These are phyloP conservation scores for Marasmius fiardii DNA, from an alignment of 1,284 basidiomycete genomes.

Conservation along the genomic window DNA sequence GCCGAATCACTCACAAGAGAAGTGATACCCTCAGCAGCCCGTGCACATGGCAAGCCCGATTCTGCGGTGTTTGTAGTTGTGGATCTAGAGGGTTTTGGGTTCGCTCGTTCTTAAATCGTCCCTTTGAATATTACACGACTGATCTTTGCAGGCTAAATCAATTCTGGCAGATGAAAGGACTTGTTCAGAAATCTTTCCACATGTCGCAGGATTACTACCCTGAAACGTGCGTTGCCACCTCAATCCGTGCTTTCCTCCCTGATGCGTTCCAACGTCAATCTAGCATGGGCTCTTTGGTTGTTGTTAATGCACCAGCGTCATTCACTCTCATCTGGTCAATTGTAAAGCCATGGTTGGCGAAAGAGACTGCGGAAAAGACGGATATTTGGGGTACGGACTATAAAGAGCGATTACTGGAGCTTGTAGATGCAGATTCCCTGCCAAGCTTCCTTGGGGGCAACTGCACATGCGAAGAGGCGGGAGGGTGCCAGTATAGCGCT, in stretches of 20 bases:
- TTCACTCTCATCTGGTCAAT: slow-evolving; percentile 69
- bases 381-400: slow-evolving; percentile 62
- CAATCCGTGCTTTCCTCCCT: not conserved
- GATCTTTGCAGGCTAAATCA: slow-evolving; percentile 44
- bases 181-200: slow-evolving; percentile 59
- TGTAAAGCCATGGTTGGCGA: slow-evolving; percentile 67
- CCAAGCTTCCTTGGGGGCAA: slow-evolving; percentile 33
- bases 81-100: slow-evolving; percentile 69
- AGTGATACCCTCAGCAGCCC: slow-evolving; percentile 60
- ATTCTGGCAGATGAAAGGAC: slow-evolving; percentile 71
- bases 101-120: slow-evolving; percentile 15
- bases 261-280: not conserved
- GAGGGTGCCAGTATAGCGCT: slow-evolving; percentile 58
- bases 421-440: slow-evolving; percentile 51
- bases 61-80: slow-evolving; percentile 58
- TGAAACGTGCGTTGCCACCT: slow-evolving; percentile 50
- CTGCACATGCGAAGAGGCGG: slow-evolving; percentile 51
- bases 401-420: slow-evolving; percentile 45
- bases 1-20: slow-evolving; percentile 60
- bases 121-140: not conserved
- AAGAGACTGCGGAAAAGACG: slow-evolving; percentile 66
- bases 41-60: slow-evolving; percentile 46
- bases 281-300: slow-evolving; percentile 66
- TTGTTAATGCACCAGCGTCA: slow-evolving; percentile 67
- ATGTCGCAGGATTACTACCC: slow-evolving; percentile 76